phyloP scores from a whole-genome alignment of 371 early-diverging fungal genomes.

The Chytridium lagenaria region DNA sequence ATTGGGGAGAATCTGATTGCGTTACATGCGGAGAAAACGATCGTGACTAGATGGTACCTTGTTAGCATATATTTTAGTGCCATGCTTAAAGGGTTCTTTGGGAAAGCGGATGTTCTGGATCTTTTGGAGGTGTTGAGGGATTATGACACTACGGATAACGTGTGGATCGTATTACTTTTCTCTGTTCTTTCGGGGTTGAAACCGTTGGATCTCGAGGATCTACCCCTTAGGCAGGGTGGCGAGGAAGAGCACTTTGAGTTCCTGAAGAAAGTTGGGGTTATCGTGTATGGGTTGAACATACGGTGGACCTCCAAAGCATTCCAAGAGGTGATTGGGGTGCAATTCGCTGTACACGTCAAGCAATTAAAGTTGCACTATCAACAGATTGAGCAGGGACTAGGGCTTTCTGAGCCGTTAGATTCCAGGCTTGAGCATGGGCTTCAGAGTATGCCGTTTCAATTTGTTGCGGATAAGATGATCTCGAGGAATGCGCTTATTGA shows the following conservation, averaged over 20 bases:
- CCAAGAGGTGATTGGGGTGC: conserved; percentile 68
- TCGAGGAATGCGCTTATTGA: conserved; percentile 20
- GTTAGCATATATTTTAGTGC: conserved; percentile 15
- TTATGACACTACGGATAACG: conserved; percentile 22
- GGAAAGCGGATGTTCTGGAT: conserved; percentile 16
- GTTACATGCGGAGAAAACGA: not conserved
- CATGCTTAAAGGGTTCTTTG: not conserved
- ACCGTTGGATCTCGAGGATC: not conserved
- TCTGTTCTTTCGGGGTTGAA: conserved; percentile 20
- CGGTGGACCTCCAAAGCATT: conserved; percentile 36
- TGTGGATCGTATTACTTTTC: conserved; percentile 23
- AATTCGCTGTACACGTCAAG: conserved; percentile 70
- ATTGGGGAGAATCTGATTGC: conserved; percentile 26
- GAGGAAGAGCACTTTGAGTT: not conserved
- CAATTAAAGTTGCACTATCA: conserved; percentile 54
- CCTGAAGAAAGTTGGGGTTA: not conserved
- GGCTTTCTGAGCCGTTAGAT: conserved; percentile 64
- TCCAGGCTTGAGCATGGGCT: conserved; percentile 65
- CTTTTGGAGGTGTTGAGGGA: conserved; percentile 22
- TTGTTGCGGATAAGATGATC: conserved; percentile 65
- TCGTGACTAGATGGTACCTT: conserved; percentile 11
- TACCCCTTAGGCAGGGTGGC: no score
- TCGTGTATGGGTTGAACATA: not conserved
- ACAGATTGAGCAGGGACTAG: conserved; percentile 54
- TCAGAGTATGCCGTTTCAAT: conserved; percentile 66